These are phyloP conservation scores for Coemansia furcata DNA, from an alignment of 192 early-diverging fungal genomes.

Conservation along the genomic window DNA sequence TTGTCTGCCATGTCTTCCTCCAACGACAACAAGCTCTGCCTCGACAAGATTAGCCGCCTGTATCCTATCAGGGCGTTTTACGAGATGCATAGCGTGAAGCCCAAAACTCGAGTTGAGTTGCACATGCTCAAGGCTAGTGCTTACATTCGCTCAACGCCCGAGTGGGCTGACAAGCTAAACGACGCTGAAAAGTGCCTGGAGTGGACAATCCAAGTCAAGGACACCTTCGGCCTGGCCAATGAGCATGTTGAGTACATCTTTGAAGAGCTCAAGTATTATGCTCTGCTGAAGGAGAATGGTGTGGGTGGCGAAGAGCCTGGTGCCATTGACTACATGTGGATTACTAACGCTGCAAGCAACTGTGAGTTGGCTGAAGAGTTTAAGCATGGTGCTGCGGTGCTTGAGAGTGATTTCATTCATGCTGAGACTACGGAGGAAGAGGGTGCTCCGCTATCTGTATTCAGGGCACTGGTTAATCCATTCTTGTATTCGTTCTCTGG, in stretches of 20 bases:
- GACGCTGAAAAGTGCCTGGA: neutral
- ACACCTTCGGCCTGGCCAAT: conserved; percentile 9
- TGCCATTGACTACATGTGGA: conserved; percentile 33
- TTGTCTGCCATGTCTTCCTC: neutral
- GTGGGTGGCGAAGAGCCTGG: conserved; percentile 19
- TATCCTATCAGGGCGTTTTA: neutral
- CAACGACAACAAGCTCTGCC: neutral
- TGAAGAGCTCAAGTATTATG: conserved; percentile 28
- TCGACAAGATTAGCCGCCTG: neutral
- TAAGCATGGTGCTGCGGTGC: neutral
- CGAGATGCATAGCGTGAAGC: neutral
- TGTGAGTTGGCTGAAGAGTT: neutral
- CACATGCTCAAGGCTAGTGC: conserved; percentile 3
- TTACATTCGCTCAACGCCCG: neutral
- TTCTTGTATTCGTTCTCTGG: neutral
- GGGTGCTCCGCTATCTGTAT: neutral
- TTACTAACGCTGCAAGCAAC: neutral
- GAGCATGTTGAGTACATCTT: conserved; percentile 19
- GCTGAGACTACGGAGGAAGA: neutral
- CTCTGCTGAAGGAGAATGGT: conserved; percentile 7
- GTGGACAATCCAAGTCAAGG: neutral
- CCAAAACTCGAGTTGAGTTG: neutral
- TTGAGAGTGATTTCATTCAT: neutral
- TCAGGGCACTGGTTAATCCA: neutral
- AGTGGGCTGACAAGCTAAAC: neutral